Conservation (phyloP, 768 basidiomycete species). For the Lactifluus subvellereus region DNA sequence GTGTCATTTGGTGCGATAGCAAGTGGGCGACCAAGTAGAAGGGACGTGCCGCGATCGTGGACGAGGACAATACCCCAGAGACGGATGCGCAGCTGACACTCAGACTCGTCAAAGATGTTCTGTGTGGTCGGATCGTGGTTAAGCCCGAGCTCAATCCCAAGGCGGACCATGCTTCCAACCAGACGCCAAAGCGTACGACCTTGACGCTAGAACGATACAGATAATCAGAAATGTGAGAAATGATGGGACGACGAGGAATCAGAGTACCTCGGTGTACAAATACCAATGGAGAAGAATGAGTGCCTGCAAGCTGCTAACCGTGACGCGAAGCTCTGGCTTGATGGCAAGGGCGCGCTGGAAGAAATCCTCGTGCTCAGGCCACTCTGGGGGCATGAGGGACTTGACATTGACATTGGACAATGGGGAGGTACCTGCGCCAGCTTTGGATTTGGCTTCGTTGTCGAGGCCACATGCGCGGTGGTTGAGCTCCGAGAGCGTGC, state of each 20-base stretch:
- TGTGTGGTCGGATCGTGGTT: slow-evolving; percentile 80
- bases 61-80: slow-evolving; percentile 83
- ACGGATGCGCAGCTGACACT: slow-evolving; percentile 71
- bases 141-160: slow-evolving; percentile 77
- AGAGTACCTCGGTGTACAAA: slow-evolving; percentile 74
- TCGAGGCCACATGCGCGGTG: slow-evolving; percentile 55
- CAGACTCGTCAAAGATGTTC: slow-evolving; percentile 63
- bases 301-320: slow-evolving; percentile 76
- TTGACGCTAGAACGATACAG: slow-evolving; percentile 53
- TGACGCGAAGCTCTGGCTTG: slow-evolving; percentile 79
- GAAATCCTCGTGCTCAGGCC: slow-evolving; percentile 83
- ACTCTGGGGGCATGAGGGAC: slow-evolving; percentile 57
- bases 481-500: slow-evolving; percentile 78
- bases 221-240: slow-evolving; percentile 15
- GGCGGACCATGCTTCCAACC: slow-evolving; percentile 76
- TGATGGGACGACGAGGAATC: not conserved
- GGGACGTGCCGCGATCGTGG: slow-evolving; percentile 84
- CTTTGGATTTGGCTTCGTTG: slow-evolving; percentile 36
- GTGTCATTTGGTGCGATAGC: slow-evolving; percentile 79
- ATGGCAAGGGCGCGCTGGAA: slow-evolving; percentile 71
- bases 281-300: slow-evolving; percentile 85
- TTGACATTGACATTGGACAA: slow-evolving; percentile 37
- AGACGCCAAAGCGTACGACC: slow-evolving; percentile 87
- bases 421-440: slow-evolving; percentile 33
- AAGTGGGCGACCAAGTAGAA: slow-evolving; percentile 79